Percentiles rank a stretch among this genome's conserved stretches.
Evolutionary conservation across 441 rosid species (phyloP).

Genomic region (Flueggea neowawraea): DNA sequence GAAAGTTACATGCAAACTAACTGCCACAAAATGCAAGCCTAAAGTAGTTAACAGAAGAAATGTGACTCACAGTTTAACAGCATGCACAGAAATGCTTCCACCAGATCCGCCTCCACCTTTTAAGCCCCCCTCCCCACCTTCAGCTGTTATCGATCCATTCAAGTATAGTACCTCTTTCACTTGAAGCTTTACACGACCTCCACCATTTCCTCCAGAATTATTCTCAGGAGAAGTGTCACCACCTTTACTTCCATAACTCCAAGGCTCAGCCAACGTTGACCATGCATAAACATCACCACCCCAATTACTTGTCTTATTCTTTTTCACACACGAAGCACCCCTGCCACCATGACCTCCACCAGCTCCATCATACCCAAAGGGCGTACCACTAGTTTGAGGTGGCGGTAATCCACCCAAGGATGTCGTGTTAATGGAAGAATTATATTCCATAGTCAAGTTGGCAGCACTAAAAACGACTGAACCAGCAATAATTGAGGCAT

Average conservation of each 20-base stretch:
- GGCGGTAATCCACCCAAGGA: conserved; percentile 88
- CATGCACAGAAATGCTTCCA: conserved; percentile 73
- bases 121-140: conserved; percentile 83
- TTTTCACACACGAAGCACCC: conserved; percentile 88
- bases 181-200: conserved; percentile 74
- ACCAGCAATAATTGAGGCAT: conserved; percentile 67
- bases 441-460: conserved; percentile 59
- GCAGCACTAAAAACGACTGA: conserved; percentile 62
- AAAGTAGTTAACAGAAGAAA: conserved; percentile 3
- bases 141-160: conserved; percentile 79
- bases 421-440: conserved; percentile 73
- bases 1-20: too few relatives aligned
- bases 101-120: conserved; percentile 98
- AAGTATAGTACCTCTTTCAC: conserved; percentile 62
- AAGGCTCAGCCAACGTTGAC: conserved; percentile 84
- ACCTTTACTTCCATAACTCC: conserved; percentile 98
- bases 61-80: conserved; percentile 80
- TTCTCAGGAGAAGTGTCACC: conserved; percentile 47
- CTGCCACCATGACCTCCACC: conserved; percentile 99
- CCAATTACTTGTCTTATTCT: conserved; percentile 63
- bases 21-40: neutral
- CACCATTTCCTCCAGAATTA: conserved; percentile 80
- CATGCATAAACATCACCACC: conserved; percentile 99
- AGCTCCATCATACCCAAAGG: conserved; percentile 74
- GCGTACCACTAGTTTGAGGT: conserved; percentile 98